A percentile compares a stretch with the other conserved stretches of the same genome.
Evolutionary conservation across 73 alveolate species (phyloP).

Genomic region (Paramecium octaurelia): DNA sequence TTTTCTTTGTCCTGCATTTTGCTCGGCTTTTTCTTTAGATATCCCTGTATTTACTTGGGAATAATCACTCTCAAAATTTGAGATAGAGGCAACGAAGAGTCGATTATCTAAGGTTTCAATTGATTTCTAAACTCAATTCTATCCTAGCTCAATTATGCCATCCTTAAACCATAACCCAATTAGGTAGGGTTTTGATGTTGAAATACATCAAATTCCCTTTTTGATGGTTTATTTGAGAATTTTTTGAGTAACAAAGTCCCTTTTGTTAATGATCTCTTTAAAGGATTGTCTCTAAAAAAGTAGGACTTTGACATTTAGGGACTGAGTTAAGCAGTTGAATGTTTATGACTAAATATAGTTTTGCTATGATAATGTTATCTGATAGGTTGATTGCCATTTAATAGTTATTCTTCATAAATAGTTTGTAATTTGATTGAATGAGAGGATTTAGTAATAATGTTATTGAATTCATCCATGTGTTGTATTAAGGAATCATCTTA

Average conservation of each 20-base stretch:
- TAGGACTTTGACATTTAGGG: background rate
- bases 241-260: background rate
- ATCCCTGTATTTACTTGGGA: background rate
- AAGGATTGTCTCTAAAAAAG: background rate
- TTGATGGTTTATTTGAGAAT: background rate
- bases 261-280: background rate
- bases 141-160: background rate
- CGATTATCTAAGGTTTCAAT: background rate
- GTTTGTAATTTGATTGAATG: background rate
- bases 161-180: background rate
- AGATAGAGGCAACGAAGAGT: background rate
- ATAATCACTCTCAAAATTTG: background rate
- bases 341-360: background rate
- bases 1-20: background rate
- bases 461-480: slow-evolving; percentile 27
- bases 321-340: background rate
- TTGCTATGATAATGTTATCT: background rate
- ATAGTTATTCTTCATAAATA: background rate
- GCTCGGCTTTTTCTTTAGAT: background rate
- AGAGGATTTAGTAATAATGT: background rate
- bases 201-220: background rate
- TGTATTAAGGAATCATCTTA: slow-evolving; percentile 17
- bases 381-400: background rate
- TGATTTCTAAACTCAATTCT: background rate
- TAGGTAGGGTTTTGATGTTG: background rate